Conservation (phyloP, 164 flowering plant species). For the Vitis cinerea region DNA sequence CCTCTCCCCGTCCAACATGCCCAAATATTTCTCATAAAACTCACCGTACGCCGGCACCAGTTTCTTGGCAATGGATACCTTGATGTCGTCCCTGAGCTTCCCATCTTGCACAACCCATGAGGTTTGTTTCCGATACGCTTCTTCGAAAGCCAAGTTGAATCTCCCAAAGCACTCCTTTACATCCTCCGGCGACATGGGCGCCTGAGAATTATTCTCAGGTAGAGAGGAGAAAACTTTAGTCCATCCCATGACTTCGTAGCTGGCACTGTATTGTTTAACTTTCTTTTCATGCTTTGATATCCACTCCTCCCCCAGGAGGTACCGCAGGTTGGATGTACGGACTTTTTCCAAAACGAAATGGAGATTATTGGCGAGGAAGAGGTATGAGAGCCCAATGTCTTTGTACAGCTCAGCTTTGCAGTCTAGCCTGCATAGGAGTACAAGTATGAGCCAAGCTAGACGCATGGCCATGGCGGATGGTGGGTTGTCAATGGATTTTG, state of each 20-base stretch:
- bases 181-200: slow-evolving; percentile 3
- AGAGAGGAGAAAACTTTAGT: slow-evolving; percentile 23
- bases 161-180: slow-evolving; percentile 23
- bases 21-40: slow-evolving; percentile 21
- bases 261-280: slow-evolving; percentile 26
- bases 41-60: slow-evolving; percentile 30
- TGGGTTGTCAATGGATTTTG: slow-evolving; percentile 1
- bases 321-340: slow-evolving; percentile 17
- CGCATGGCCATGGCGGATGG: slow-evolving; percentile 14
- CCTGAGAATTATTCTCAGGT: slow-evolving; percentile 8
- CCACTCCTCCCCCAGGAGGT: slow-evolving; percentile 40
- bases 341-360: slow-evolving; percentile 24
- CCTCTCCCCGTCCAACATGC: slow-evolving; percentile 14
- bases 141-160: slow-evolving; percentile 38
- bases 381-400: slow-evolving; percentile 37
- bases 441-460: slow-evolving; percentile 39
- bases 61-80: slow-evolving; percentile 28
- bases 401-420: slow-evolving; percentile 34
- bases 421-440: slow-evolving; percentile 47
- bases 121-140: slow-evolving; percentile 33
- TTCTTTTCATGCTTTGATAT: slow-evolving; percentile 24
- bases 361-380: slow-evolving; percentile 47
- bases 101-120: slow-evolving; percentile 33
- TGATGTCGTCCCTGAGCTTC: slow-evolving; percentile 35
- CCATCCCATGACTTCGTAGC: slow-evolving; percentile 39